These are phyloP conservation scores for Artomyces pyxidatus DNA, from an alignment of 768 basidiomycete genomes.

Conservation along the genomic window DNA sequence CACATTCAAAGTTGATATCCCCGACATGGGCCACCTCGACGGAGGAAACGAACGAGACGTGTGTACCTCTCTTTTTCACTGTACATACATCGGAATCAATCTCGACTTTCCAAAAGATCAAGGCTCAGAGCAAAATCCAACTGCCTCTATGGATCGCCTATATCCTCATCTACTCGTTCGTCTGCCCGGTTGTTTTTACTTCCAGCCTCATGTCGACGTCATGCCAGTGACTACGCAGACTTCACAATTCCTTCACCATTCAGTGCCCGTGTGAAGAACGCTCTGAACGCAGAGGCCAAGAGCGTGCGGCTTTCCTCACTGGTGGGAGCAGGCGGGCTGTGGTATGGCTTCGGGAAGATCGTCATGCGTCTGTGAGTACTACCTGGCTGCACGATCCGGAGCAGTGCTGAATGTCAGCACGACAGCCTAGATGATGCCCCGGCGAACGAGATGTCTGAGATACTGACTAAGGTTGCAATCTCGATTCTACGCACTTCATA, in stretches of 20 bases:
- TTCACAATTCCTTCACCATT: conserved; percentile 80
- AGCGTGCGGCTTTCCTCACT: conserved; percentile 78
- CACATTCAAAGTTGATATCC: conserved; percentile 80
- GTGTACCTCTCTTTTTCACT: conserved; percentile 6
- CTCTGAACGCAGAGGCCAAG: conserved; percentile 80
- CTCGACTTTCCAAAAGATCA: conserved; percentile 47
- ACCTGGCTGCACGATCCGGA: neutral
- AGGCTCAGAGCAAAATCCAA: conserved; percentile 64
- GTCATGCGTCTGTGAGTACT: conserved; percentile 70
- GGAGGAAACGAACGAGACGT: conserved; percentile 82
- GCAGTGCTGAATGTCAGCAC: neutral
- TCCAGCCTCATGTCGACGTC: neutral
- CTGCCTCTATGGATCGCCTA: conserved; percentile 91
- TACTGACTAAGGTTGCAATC: conserved; percentile 49
- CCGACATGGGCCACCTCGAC: conserved; percentile 83
- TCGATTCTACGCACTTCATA: too few relatives aligned
- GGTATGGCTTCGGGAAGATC: conserved; percentile 89
- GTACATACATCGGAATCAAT: neutral
- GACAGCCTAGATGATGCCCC: conserved; percentile 69
- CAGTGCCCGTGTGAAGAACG: conserved; percentile 68
- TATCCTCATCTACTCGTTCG: conserved; percentile 73
- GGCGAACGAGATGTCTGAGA: conserved; percentile 59
- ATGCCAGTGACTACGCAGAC: conserved; percentile 77
- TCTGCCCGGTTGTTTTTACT: neutral
- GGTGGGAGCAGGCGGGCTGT: conserved; percentile 80